A percentile compares a stretch with the other conserved stretches of the same genome.
Conservation (phyloP, 1,139 yeast species). For the Suhomyces terraborum region DNA sequence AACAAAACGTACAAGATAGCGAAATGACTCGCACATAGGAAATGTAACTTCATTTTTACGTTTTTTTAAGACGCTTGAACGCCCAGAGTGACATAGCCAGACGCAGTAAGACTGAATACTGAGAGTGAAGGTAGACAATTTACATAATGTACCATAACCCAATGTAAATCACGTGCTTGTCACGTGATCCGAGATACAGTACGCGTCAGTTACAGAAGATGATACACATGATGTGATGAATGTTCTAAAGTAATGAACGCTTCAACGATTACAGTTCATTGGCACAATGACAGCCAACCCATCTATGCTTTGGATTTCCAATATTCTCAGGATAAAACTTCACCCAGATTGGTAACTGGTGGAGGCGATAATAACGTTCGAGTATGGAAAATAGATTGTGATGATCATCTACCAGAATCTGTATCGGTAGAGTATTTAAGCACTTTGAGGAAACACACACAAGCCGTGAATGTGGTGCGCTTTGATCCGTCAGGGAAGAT, state of each 20-base stretch:
- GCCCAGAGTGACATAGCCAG: too few species aligned
- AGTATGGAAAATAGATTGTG: constrained; percentile 47
- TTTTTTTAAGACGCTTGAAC: too few species aligned
- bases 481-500: constrained; percentile 67
- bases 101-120: too few species aligned
- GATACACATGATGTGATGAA: not conserved
- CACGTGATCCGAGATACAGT: not conserved
- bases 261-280: constrained; percentile 65
- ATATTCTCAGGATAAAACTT: constrained; percentile 34
- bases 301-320: constrained; percentile 84
- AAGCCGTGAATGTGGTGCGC: constrained; percentile 90
- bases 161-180: not conserved
- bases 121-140: too few species aligned
- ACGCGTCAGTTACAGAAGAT: constrained; percentile 1
- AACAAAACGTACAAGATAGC: not conserved
- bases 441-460: constrained; percentile 84
- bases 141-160: too few species aligned
- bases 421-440: constrained; percentile 62
- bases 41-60: too few species aligned
- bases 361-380: constrained; percentile 94
- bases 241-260: constrained; percentile 48
- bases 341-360: constrained; percentile 71
- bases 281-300: constrained; percentile 83
- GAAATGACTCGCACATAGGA: too few species aligned
- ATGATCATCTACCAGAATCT: constrained; percentile 2